A percentile compares a stretch with the other conserved stretches of the same genome.
Conservation (phyloP, 2,329 filamentous ascomycete genomes). For the Sclerotinia borealis region DNA sequence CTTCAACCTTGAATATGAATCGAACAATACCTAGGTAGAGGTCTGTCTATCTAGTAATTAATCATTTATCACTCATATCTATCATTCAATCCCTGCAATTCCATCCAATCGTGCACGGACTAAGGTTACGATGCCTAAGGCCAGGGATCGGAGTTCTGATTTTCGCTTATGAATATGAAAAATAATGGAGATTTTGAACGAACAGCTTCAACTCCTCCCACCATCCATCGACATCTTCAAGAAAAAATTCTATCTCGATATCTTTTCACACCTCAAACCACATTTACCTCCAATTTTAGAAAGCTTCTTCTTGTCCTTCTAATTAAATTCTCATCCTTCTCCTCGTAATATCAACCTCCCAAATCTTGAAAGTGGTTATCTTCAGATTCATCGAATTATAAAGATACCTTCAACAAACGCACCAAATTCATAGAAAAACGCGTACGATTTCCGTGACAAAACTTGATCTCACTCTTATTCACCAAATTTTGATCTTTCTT, state of each 20-base stretch:
- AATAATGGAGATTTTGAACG: conserved; percentile 6
- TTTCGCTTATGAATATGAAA: conserved; percentile 9
- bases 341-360: conserved; percentile 1
- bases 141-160: not conserved
- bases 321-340: conserved; percentile 14
- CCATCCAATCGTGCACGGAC: not conserved
- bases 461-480: conserved; percentile 18
- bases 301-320: conserved; percentile 17
- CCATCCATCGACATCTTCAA: not conserved
- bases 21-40: no score
- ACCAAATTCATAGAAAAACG: conserved; percentile 17
- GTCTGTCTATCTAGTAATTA: no score
- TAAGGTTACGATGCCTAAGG: not conserved
- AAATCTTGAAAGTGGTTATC: not conserved
- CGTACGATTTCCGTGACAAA: conserved; percentile 30
- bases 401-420: not conserved
- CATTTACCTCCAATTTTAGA: not conserved
- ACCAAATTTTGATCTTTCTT: not conserved
- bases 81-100: not conserved
- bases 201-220: conserved; percentile 1
- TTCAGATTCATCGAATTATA: not conserved
- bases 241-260: conserved; percentile 6
- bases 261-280: not conserved
- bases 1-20: no score
- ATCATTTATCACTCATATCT: not conserved